Percentiles rank a stretch among this genome's conserved stretches.
Conservation (phyloP, 306 rosid species). For the Fragaria ananassa region DNA sequence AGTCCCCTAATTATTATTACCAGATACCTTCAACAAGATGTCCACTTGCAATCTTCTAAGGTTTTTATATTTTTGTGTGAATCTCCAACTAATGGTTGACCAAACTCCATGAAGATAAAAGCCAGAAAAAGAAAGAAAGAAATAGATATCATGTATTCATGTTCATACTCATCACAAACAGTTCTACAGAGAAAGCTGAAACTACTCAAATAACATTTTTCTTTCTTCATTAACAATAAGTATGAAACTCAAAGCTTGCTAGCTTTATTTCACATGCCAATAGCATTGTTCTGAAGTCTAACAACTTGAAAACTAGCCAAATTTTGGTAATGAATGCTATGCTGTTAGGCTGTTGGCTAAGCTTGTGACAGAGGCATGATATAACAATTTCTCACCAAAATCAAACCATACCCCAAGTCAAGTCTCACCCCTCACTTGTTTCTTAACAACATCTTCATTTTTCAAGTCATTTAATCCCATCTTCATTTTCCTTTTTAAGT, state of each 20-base stretch:
- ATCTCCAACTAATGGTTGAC: conserved; percentile 2
- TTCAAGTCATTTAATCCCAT: conserved; percentile 23
- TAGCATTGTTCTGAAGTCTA: conserved; percentile 6
- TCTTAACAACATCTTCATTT: conserved; percentile 11
- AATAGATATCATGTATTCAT: background rate
- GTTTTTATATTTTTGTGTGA: background rate
- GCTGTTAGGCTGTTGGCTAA: conserved; percentile 4
- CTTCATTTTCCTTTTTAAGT: conserved; percentile 15
- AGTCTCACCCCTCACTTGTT: conserved; percentile 29
- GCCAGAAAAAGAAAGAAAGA: background rate
- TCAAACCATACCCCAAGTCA: conserved; percentile 27
- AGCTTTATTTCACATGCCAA: background rate
- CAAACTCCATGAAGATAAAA: background rate
- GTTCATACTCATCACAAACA: background rate
- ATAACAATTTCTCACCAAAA: conserved; percentile 54
- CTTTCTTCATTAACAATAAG: background rate
- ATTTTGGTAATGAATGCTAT: conserved; percentile 15
- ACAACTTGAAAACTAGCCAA: background rate
- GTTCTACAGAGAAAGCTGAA: background rate
- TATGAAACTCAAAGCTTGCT: background rate
- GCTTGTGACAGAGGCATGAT: conserved; percentile 40
- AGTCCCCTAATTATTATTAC: background rate
- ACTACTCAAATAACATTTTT: too few species aligned
- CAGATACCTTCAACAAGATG: background rate
- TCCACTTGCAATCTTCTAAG: background rate